phyloP scores from a whole-genome alignment of 257 asterid species.

The Capsicum chinense region DNA sequence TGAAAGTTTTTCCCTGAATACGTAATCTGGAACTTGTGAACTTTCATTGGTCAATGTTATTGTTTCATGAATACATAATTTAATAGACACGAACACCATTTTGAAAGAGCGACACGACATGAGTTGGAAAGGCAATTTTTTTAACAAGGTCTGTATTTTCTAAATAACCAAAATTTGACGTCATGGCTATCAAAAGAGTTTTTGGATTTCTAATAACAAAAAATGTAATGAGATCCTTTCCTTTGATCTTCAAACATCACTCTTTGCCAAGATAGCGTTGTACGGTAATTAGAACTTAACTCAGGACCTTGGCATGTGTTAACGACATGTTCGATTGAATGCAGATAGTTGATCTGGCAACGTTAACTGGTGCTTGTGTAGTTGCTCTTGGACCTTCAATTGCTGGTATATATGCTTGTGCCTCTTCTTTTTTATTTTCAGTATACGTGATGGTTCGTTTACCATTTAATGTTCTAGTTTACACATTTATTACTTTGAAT shows the following conservation, averaged over 20 bases:
- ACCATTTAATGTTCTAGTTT: neutral
- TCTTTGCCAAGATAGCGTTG: constrained; percentile 5
- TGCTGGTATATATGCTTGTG: constrained; percentile 60
- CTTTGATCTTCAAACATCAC: neutral
- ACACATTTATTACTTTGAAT: neutral
- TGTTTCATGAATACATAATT: neutral
- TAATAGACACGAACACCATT: neutral
- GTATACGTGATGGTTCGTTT: neutral
- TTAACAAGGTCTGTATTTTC: neutral
- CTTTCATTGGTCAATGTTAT: neutral
- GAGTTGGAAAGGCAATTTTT: neutral
- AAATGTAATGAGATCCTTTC: neutral
- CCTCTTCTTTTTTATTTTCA: neutral
- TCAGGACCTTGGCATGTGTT: constrained; percentile 2
- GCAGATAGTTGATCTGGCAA: constrained; percentile 92
- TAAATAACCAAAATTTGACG: neutral
- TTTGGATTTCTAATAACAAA: neutral
- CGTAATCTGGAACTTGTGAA: neutral
- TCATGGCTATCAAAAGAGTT: neutral
- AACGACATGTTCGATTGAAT: constrained; percentile 27
- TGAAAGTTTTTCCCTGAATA: neutral
- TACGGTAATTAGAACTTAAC: neutral
- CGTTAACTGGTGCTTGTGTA: constrained; percentile 88
- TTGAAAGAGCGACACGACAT: neutral
- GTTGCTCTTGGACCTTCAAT: constrained; percentile 93